These are phyloP conservation scores for Lactarius hengduanensis DNA, from an alignment of 768 basidiomycete genomes.

Conservation along the genomic window DNA sequence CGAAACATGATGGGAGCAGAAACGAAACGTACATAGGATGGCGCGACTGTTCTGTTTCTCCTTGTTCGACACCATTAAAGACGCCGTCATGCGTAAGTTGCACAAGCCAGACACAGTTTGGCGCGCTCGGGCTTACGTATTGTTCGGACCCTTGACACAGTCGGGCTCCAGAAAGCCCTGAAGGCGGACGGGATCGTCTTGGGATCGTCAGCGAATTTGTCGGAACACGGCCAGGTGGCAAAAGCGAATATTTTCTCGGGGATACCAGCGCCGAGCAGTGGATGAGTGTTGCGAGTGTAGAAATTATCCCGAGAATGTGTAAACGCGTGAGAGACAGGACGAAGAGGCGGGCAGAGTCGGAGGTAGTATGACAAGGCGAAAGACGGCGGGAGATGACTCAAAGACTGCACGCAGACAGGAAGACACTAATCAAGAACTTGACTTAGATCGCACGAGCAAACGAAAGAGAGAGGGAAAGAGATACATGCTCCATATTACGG, in stretches of 20 bases:
- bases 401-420: neutral
- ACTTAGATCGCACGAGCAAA: neutral
- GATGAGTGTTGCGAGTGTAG: neutral
- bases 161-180: neutral
- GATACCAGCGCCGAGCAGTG: no score
- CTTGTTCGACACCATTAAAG: neutral
- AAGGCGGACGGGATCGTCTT: no score
- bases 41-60: slow-evolving; percentile 2
- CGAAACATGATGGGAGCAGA: neutral
- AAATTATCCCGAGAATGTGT: neutral
- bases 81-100: neutral
- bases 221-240: no score
- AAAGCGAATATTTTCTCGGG: no score
- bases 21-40: neutral
- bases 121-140: neutral
- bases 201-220: no score
- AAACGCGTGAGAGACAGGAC: neutral
- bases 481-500: neutral
- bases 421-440: neutral
- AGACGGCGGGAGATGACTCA: neutral
- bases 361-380: neutral
- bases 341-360: neutral
- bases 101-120: neutral
- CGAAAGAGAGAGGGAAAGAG: neutral
- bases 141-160: slow-evolving; percentile 9